Conservation (phyloP, 495 filamentous ascomycete species). For the Penicillium flavigenum region DNA sequence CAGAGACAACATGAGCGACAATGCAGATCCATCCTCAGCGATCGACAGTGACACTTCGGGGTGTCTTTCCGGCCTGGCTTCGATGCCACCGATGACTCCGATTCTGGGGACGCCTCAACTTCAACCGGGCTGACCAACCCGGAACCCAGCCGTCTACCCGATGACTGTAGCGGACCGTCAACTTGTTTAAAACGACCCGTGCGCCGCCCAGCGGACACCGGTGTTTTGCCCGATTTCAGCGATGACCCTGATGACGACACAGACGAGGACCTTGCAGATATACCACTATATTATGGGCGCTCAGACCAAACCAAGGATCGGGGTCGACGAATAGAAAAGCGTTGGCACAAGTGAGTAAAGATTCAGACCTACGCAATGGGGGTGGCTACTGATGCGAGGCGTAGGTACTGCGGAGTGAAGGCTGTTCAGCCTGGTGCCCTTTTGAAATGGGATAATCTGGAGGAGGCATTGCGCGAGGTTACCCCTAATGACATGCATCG, state of each 20-base stretch:
- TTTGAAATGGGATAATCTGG: constrained; percentile 14
- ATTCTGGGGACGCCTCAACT: too few species aligned
- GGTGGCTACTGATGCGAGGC: constrained; percentile 2
- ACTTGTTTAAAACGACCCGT: too few species aligned
- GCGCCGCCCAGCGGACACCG: not conserved
- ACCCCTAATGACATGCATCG: constrained; percentile 18
- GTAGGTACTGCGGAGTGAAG: constrained; percentile 16
- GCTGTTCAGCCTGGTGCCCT: constrained; percentile 13
- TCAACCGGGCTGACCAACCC: too few species aligned
- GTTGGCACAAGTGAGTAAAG: constrained; percentile 23
- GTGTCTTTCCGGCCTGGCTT: too few species aligned
- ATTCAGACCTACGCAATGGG: constrained; percentile 5
- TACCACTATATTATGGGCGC: constrained; percentile 29
- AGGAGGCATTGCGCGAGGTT: constrained; percentile 13
- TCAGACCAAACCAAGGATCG: constrained; percentile 19
- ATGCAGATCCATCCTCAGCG: too few species aligned
- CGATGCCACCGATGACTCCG: too few species aligned
- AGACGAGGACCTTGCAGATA: constrained; percentile 21
- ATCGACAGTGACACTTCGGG: too few species aligned
- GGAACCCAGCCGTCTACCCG: too few species aligned
- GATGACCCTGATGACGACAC: constrained; percentile 26
- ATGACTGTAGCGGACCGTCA: too few species aligned
- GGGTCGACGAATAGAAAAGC: constrained; percentile 20
- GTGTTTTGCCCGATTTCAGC: constrained; percentile 14
- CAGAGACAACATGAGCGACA: too few species aligned